Evolutionary conservation across 257 asterid genomes (phyloP).

Genomic region (Plantago ovata): DNA sequence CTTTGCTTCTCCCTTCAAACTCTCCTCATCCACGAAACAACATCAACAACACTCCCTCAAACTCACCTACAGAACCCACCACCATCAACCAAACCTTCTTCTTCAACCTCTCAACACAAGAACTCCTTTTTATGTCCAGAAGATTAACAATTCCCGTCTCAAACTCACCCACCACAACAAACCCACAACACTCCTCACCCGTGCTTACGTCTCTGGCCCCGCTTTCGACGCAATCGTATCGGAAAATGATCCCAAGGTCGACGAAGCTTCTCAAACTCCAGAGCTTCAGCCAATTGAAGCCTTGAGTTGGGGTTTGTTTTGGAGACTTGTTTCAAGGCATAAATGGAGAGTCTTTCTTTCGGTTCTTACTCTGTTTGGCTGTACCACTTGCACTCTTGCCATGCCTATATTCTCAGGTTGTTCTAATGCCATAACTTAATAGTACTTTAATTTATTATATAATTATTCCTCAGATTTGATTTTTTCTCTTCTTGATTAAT

Average conservation of each 20-base stretch:
- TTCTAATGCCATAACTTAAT: too few species aligned
- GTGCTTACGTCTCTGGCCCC: conserved; percentile 76
- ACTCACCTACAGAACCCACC: too few species aligned
- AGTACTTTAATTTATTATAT: too few species aligned
- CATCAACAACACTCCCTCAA: too few species aligned
- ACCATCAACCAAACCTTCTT: too few species aligned
- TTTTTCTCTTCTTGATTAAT: too few species aligned
- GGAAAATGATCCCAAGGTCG: conserved; percentile 56
- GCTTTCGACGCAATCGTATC: conserved; percentile 70
- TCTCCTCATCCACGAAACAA: too few species aligned
- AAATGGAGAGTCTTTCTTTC: conserved; percentile 68
- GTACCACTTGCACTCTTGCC: conserved; percentile 71
- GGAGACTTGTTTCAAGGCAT: conserved; percentile 62
- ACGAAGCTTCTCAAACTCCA: conserved; percentile 32
- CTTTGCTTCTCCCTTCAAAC: too few species aligned
- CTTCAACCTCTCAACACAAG: too few species aligned
- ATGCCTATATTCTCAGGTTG: conserved; percentile 86
- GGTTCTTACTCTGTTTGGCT: conserved; percentile 51
- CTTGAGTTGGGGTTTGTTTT: conserved; percentile 77
- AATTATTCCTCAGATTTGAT: too few species aligned
- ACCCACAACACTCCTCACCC: conserved; percentile 23
- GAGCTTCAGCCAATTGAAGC: conserved; percentile 48
- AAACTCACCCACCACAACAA: background rate
- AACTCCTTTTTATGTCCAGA: too few species aligned
- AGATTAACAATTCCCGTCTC: too few species aligned